These are phyloP conservation scores for Pythium utonaiense DNA, from an alignment of 352 stramenopile species.

Conservation along the genomic window DNA sequence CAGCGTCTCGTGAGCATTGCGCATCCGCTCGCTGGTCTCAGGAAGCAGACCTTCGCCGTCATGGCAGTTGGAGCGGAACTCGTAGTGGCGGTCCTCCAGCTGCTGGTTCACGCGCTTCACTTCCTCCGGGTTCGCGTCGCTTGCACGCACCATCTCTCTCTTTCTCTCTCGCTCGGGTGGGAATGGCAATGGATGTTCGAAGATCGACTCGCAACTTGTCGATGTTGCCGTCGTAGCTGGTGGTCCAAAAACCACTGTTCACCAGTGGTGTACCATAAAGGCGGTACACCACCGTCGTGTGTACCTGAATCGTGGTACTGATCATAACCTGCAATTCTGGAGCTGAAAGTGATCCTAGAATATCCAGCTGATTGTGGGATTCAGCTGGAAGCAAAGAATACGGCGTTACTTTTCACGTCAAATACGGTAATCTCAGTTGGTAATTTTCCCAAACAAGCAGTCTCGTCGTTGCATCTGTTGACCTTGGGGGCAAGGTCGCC, in stretches of 20 bases:
- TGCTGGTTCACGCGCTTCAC: slow-evolving; percentile 80
- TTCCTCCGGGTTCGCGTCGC: slow-evolving; percentile 44
- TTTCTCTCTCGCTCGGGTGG: background rate
- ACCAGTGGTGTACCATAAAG: background rate
- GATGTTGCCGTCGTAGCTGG: slow-evolving; percentile 3
- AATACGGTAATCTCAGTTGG: no score
- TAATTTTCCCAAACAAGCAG: background rate
- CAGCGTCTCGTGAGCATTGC: no score
- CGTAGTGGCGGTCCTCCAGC: slow-evolving; percentile 82
- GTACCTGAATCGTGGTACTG: slow-evolving; percentile 3
- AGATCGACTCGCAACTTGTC: slow-evolving; percentile 4
- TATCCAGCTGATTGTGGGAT: background rate
- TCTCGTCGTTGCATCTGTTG: background rate
- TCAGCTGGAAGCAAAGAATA: background rate
- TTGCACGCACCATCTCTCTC: slow-evolving; percentile 21
- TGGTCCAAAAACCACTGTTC: slow-evolving; percentile 9
- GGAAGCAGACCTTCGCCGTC: slow-evolving; percentile 51
- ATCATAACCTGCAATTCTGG: background rate
- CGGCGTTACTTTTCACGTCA: background rate
- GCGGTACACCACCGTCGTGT: slow-evolving; percentile 11
- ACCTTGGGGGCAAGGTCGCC: background rate
- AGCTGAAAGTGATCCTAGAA: background rate
- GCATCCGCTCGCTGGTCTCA: no score
- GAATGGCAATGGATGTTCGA: background rate
- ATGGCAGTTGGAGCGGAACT: slow-evolving; percentile 87